These are phyloP conservation scores for Tricladium varicosporioides DNA, from an alignment of 2,329 filamentous ascomycete species.

Conservation along the genomic window DNA sequence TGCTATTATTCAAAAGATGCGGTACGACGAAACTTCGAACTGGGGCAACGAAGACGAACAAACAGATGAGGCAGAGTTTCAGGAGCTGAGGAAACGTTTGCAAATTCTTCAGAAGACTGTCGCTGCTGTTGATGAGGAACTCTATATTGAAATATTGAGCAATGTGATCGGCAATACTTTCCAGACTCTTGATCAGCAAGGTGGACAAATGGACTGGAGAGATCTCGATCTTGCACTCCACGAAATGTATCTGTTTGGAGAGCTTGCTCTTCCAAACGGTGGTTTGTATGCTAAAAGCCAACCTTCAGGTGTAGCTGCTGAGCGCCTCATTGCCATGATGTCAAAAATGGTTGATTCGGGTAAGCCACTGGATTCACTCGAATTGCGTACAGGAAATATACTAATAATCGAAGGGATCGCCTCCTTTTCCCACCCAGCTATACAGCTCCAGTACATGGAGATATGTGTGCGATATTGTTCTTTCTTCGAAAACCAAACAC, in stretches of 20 bases:
- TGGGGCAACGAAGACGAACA: slow-evolving; percentile 95
- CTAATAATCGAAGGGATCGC: slow-evolving; percentile 65
- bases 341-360: slow-evolving; percentile 90
- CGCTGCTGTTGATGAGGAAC: slow-evolving; percentile 79
- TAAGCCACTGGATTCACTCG: slow-evolving; percentile 42
- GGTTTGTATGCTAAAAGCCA: slow-evolving; percentile 84
- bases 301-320: slow-evolving; percentile 74
- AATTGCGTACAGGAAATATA: background rate
- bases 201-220: slow-evolving; percentile 82
- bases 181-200: slow-evolving; percentile 71
- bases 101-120: slow-evolving; percentile 91
- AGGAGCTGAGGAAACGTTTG: slow-evolving; percentile 86
- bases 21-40: slow-evolving; percentile 89
- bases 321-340: slow-evolving; percentile 89
- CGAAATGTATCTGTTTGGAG: slow-evolving; percentile 94
- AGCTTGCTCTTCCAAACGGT: slow-evolving; percentile 84
- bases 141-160: slow-evolving; percentile 87
- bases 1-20: slow-evolving; percentile 92
- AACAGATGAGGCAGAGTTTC: slow-evolving; percentile 95
- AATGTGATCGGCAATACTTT: slow-evolving; percentile 88
- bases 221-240: slow-evolving; percentile 91
- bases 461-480: slow-evolving; percentile 91
- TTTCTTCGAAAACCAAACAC: slow-evolving; percentile 83
- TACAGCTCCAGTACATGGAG: slow-evolving; percentile 97
- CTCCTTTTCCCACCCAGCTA: slow-evolving; percentile 83